Base-by-base conservation (phyloP, 495 filamentous ascomycete genomes). In the Aspergillus olivimuriae region DNA sequence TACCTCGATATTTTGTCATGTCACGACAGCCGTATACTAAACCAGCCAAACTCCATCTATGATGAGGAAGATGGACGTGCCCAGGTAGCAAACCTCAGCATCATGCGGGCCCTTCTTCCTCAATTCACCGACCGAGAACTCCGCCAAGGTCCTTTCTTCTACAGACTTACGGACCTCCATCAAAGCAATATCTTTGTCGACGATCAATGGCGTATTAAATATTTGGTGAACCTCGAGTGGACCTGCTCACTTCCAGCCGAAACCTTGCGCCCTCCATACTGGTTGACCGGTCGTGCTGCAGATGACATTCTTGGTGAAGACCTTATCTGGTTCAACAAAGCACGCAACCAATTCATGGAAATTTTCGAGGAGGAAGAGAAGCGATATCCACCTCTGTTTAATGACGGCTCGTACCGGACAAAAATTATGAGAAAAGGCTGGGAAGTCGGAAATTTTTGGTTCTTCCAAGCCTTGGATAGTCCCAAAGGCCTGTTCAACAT, bases 151-250 rank as follows among this genome's bases (percentile, higher is more conserved):
- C 61, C 56, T 15, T 65, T 58, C 36, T 9, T 58, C 2, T 37
- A 52, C 10, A 45, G 12, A 1, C 50, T 61, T 11, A 58, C 55
- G 2, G 56, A 62, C 39, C 48, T 62, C 2, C 47, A 62, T 43
- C 43, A 14, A 16, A 60, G 55, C 32, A 70, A 67, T 26, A 58
- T 68, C 16, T 58, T 68, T 20, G 61, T 68, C 37, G 64, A 70
- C 39, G 28, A 47, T 1, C 14, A 59, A 1, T 56, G 55, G 55
- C 26, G 56, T 44, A 50, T 58, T 17, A 52, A 31, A 30, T 45
- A 1, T 19, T 18, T 61, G 3, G 44, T 61, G 24, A 52, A 61
- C 33, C 41, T 61, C 0, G 55, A 61, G 28, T 58, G 55, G 55
- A 41, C 57, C 19, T 65, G 57, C 42, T 43, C 60, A 11, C 21